Conservation (phyloP, 2,329 filamentous ascomycete species). For the Blastomyces parvus region DNA sequence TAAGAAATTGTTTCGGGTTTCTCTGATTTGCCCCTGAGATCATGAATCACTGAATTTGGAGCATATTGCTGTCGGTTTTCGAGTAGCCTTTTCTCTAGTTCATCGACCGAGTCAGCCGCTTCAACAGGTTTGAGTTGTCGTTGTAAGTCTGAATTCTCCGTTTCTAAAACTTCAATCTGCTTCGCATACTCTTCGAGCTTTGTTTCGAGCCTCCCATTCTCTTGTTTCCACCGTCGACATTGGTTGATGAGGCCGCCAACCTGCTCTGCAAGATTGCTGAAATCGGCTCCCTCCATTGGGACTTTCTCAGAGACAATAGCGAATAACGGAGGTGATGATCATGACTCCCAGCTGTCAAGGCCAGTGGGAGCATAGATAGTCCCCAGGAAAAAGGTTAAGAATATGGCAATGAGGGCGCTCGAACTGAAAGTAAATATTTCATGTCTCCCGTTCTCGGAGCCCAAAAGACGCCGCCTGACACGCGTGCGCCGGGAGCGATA, state of each 20-base stretch:
- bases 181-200: conserved; percentile 17
- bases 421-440: neutral
- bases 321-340: neutral
- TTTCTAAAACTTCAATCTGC: conserved; percentile 2
- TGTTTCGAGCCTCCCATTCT: neutral
- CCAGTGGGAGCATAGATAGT: neutral
- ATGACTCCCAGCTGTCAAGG: neutral
- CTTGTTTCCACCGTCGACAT: conserved; percentile 20
- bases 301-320: neutral
- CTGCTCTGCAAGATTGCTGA: conserved; percentile 5
- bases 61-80: conserved; percentile 1
- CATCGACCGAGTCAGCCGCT: neutral
- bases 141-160: conserved; percentile 7
- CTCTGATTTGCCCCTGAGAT: conserved; percentile 4
- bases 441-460: neutral
- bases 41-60: conserved; percentile 7
- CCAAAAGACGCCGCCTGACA: neutral
- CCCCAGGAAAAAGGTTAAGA: neutral
- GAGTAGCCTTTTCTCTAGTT: conserved; percentile 1
- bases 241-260: conserved; percentile 4
- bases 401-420: neutral
- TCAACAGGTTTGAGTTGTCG: neutral
- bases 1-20: conserved; percentile 10
- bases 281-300: neutral
- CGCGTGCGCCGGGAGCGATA: neutral